These are phyloP conservation scores for Neonectria ditissima DNA, from an alignment of 2,329 filamentous ascomycete species.

Conservation along the genomic window DNA sequence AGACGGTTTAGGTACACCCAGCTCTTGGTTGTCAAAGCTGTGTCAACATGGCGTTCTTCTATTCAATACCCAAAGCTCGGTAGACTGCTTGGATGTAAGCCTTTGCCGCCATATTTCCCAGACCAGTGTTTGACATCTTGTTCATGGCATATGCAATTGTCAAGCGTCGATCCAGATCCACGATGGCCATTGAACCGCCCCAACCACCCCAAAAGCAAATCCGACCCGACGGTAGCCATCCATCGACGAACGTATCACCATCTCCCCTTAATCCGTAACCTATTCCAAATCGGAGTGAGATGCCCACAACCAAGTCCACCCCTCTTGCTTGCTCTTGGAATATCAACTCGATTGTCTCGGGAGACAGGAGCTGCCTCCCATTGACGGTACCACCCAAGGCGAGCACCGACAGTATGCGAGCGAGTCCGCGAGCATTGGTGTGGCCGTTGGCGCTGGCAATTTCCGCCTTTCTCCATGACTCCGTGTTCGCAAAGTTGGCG, in stretches of 20 bases:
- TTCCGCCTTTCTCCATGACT: background rate
- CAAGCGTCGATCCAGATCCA: constrained; percentile 56
- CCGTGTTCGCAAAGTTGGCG: background rate
- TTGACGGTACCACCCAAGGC: background rate
- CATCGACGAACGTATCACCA: constrained; percentile 31
- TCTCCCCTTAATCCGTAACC: constrained; percentile 53
- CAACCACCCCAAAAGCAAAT: constrained; percentile 57
- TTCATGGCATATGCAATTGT: constrained; percentile 61
- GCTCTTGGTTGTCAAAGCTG: too few species aligned
- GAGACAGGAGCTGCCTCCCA: background rate
- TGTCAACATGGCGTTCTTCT: too few species aligned
- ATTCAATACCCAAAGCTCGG: too few species aligned
- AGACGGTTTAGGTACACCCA: too few species aligned
- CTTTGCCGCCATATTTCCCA: too few species aligned
- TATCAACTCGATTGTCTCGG: background rate
- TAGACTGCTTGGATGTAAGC: too few species aligned
- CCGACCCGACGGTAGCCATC: constrained; percentile 49
- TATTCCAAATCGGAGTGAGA: constrained; percentile 54
- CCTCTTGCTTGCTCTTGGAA: constrained; percentile 58
- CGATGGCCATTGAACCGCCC: constrained; percentile 57
- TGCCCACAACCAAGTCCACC: constrained; percentile 52
- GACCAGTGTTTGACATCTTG: constrained; percentile 48
- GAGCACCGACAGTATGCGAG: background rate
- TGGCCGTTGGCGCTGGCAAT: background rate
- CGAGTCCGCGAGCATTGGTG: background rate